These are phyloP conservation scores for Tulasnella sp. DNA, from an alignment of 768 basidiomycete species.

Conservation along the genomic window DNA sequence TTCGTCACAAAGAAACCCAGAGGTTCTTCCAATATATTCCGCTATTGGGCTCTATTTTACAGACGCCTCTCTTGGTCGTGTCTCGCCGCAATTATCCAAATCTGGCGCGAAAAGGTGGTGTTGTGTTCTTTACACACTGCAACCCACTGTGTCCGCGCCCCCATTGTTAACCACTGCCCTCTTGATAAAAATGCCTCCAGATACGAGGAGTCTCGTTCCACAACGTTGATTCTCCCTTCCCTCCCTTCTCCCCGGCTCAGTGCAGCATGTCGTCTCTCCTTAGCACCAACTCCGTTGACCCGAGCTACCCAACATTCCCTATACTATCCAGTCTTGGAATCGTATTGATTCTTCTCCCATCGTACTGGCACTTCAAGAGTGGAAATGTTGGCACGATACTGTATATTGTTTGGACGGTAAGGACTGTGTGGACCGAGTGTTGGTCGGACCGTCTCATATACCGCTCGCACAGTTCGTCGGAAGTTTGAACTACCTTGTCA, in stretches of 20 bases:
- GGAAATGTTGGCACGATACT: conserved; percentile 12
- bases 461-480: background rate
- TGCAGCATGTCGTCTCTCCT: background rate
- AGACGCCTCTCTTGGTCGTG: too few species aligned
- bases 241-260: background rate
- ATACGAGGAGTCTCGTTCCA: too few species aligned
- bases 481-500: background rate
- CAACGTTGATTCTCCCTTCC: background rate
- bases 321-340: background rate
- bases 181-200: too few species aligned
- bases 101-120: too few species aligned
- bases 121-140: too few species aligned
- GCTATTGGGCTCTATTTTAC: too few species aligned
- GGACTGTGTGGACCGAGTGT: background rate
- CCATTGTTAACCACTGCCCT: too few species aligned
- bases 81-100: too few species aligned
- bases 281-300: background rate
- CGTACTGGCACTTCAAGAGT: conserved; percentile 19
- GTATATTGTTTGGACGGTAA: conserved; percentile 10
- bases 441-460: too few species aligned
- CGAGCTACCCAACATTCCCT: background rate
- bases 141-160: too few species aligned
- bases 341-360: background rate
- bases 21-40: too few species aligned
- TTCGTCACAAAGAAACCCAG: too few species aligned